A percentile compares a stretch with the other conserved stretches of the same genome.
These are phyloP conservation scores for Kazachstania bromeliacearum DNA, from an alignment of 805 yeast genomes.

Conservation along the genomic window DNA sequence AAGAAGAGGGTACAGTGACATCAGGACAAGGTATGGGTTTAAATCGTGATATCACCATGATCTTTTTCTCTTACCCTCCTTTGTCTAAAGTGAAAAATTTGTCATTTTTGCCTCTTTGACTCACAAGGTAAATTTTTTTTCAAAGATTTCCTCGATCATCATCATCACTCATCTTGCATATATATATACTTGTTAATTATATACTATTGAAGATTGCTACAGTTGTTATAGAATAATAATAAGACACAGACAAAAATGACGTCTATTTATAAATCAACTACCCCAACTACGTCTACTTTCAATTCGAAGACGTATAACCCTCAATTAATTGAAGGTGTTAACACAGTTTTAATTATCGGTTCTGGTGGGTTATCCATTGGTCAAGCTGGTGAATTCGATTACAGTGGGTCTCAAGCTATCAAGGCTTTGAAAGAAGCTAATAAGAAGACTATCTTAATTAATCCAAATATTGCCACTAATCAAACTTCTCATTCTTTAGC, in stretches of 20 bases:
- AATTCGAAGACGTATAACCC: slow-evolving; percentile 22
- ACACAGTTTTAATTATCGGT: slow-evolving; percentile 74
- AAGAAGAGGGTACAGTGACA: too few species aligned
- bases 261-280: slow-evolving; percentile 23
- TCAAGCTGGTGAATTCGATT: slow-evolving; percentile 97
- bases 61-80: too few species aligned
- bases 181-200: too few species aligned
- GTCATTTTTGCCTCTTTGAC: too few species aligned
- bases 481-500: slow-evolving; percentile 94
- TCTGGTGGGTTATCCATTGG: slow-evolving; percentile 97
- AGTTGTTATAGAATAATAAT: too few species aligned
- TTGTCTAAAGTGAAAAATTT: too few species aligned
- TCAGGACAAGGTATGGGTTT: too few species aligned
- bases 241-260: slow-evolving; percentile 12
- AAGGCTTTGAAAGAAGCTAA: slow-evolving; percentile 89
- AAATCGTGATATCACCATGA: too few species aligned
- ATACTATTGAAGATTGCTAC: too few species aligned
- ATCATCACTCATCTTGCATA: too few species aligned
- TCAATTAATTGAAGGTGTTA: slow-evolving; percentile 26
- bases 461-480: slow-evolving; percentile 94
- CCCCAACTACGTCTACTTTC: slow-evolving; percentile 26
- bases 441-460: slow-evolving; percentile 75
- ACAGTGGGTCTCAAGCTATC: slow-evolving; percentile 95
- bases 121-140: too few species aligned
- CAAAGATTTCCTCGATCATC: too few species aligned